These are phyloP conservation scores for Nigrospora oryzae DNA, from an alignment of 2,329 filamentous ascomycete genomes.

Conservation along the genomic window DNA sequence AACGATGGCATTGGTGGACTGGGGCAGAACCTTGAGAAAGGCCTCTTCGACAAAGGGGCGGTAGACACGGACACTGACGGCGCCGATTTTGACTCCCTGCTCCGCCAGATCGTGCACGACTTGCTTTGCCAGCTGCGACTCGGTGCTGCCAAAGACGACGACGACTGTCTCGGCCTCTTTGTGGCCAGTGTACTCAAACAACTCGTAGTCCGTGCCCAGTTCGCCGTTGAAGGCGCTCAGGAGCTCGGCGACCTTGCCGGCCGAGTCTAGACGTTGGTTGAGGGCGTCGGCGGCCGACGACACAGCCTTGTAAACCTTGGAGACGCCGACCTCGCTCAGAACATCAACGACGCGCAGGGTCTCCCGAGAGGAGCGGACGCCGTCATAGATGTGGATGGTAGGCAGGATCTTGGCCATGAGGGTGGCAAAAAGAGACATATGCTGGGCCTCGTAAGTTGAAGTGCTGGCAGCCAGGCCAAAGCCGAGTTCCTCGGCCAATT, in stretches of 20 bases:
- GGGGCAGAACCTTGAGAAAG: constrained; percentile 75
- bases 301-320: constrained; percentile 59
- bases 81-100: constrained; percentile 71
- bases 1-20: constrained; percentile 65
- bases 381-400: constrained; percentile 84
- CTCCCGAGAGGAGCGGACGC: constrained; percentile 73
- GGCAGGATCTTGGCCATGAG: constrained; percentile 70
- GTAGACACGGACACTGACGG: constrained; percentile 88
- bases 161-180: constrained; percentile 70
- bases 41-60: constrained; percentile 92
- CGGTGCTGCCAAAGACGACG: constrained; percentile 86
- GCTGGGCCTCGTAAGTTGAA: constrained; percentile 86
- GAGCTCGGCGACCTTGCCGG: constrained; percentile 61
- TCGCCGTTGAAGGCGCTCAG: constrained; percentile 77
- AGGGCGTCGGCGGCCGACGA: constrained; percentile 49
- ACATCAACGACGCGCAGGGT: constrained; percentile 75
- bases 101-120: constrained; percentile 65
- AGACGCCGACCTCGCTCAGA: constrained; percentile 63
- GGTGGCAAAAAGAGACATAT: constrained; percentile 87
- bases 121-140: constrained; percentile 79
- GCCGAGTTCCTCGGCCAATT: constrained; percentile 81
- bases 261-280: constrained; percentile 62
- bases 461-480: constrained; percentile 77
- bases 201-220: constrained; percentile 84
- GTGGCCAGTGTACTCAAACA: constrained; percentile 93